Percentiles rank a stretch among this genome's conserved stretches.
These are phyloP conservation scores for Nephelium lappaceum DNA, from an alignment of 345 rosid genomes.

Conservation along the genomic window DNA sequence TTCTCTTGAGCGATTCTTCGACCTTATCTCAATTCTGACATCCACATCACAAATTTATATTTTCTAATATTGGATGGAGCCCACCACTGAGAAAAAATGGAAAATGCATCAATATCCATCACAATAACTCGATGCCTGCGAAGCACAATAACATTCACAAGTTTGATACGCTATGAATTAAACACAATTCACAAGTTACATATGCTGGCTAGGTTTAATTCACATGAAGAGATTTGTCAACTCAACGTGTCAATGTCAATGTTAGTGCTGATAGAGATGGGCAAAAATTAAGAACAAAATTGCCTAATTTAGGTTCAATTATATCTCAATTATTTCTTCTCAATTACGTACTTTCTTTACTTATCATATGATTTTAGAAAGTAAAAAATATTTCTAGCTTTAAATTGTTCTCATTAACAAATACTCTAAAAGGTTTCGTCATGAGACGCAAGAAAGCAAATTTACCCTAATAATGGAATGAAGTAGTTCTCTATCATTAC, in stretches of 20 bases:
- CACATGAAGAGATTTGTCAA: background rate
- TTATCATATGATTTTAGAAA: background rate
- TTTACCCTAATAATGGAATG: background rate
- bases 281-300: background rate
- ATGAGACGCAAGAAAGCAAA: slow-evolving; percentile 5
- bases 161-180: slow-evolving; percentile 22
- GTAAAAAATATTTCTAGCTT: background rate
- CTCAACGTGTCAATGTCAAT: background rate
- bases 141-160: background rate
- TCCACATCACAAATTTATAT: background rate
- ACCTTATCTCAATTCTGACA: slow-evolving; percentile 16
- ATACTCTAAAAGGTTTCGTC: background rate
- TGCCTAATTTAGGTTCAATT: background rate
- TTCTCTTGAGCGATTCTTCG: background rate
- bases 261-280: background rate
- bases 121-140: background rate
- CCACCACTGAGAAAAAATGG: background rate
- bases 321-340: too few relatives aligned
- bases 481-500: background rate
- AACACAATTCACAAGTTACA: background rate
- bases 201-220: background rate
- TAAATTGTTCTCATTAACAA: background rate
- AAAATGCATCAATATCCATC: slow-evolving; percentile 17
- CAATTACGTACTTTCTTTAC: background rate
- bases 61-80: slow-evolving; percentile 9